These are phyloP conservation scores for Schwanniomyces vanrijiae DNA, from an alignment of 805 yeast species.

Conservation along the genomic window DNA sequence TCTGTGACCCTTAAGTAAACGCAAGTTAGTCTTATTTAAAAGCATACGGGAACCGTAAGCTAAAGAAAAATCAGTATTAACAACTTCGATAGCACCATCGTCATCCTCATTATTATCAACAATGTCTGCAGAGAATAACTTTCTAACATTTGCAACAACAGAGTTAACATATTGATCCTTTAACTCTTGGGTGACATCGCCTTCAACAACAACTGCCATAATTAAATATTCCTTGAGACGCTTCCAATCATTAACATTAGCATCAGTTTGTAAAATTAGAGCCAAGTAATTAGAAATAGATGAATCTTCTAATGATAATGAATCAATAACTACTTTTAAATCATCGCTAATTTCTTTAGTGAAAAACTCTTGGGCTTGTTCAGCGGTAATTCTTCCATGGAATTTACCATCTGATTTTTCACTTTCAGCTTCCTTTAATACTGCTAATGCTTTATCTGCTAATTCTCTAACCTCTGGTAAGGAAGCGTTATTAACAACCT, in stretches of 20 bases:
- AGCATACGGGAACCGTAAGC: slow-evolving; percentile 98
- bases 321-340: slow-evolving; percentile 3
- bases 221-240: slow-evolving; percentile 54
- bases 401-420: slow-evolving; percentile 68
- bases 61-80: slow-evolving; percentile 89
- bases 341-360: slow-evolving; percentile 14
- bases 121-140: slow-evolving; percentile 47
- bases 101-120: slow-evolving; percentile 53
- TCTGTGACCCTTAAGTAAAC: slow-evolving; percentile 91
- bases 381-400: slow-evolving; percentile 68
- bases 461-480: slow-evolving; percentile 95
- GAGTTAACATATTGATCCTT: slow-evolving; percentile 41
- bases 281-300: slow-evolving; percentile 49
- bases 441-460: slow-evolving; percentile 82
- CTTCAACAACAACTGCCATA: slow-evolving; percentile 26
- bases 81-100: slow-evolving; percentile 87
- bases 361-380: slow-evolving; percentile 51
- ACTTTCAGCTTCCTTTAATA: slow-evolving; percentile 76
- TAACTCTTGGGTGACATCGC: slow-evolving; percentile 26
- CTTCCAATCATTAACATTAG: slow-evolving; percentile 47
- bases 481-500: slow-evolving; percentile 86
- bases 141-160: slow-evolving; percentile 49
- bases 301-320: slow-evolving; percentile 27
- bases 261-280: slow-evolving; percentile 36
- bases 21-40: slow-evolving; percentile 84